Conservation (phyloP, 805 yeast species). For the Helenozyma baotianmanensis region DNA sequence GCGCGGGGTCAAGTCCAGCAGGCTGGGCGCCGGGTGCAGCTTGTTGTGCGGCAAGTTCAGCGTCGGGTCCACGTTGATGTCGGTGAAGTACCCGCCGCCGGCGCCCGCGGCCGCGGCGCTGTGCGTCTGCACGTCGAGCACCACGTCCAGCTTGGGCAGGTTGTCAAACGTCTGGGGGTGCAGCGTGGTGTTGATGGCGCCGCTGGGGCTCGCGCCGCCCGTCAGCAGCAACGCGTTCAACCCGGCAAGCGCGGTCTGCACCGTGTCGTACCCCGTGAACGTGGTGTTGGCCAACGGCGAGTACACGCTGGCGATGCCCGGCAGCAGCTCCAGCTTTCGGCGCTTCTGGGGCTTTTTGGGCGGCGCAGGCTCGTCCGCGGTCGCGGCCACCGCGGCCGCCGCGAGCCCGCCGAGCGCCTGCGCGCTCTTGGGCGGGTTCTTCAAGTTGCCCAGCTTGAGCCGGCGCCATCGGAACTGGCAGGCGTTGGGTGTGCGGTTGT, state of each 20-base stretch:
- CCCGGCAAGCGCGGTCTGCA: conserved; percentile 41
- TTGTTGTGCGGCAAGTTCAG: conserved; percentile 43
- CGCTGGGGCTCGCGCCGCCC: conserved; percentile 16
- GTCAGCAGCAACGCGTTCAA: conserved; percentile 38
- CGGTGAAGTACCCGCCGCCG: conserved; percentile 42
- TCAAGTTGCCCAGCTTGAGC: conserved; percentile 36
- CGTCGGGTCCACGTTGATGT: conserved; percentile 40
- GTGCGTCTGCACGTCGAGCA: conserved; percentile 29
- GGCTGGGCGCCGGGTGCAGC: conserved; percentile 24
- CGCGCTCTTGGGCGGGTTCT: conserved; percentile 37
- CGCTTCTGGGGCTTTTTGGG: conserved; percentile 6
- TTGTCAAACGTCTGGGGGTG: conserved; percentile 21
- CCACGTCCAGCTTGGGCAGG: conserved; percentile 24
- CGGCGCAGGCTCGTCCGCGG: conserved; percentile 3
- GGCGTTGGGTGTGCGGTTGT: conserved; percentile 81
- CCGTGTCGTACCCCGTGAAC: conserved; percentile 39
- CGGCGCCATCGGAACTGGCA: conserved; percentile 90
- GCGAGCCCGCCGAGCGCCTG: conserved; percentile 9
- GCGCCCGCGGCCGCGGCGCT: conserved; percentile 22
- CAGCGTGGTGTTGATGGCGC: conserved; percentile 14
- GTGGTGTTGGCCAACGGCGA: conserved; percentile 33
- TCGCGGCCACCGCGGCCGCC: conserved; percentile 4
- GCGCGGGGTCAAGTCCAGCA: conserved; percentile 14
- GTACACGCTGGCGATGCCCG: conserved; percentile 27
- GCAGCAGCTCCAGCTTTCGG: conserved; percentile 9